These are phyloP conservation scores for Neoboletus subvelutipes DNA, from an alignment of 768 basidiomycete species.

Conservation along the genomic window DNA sequence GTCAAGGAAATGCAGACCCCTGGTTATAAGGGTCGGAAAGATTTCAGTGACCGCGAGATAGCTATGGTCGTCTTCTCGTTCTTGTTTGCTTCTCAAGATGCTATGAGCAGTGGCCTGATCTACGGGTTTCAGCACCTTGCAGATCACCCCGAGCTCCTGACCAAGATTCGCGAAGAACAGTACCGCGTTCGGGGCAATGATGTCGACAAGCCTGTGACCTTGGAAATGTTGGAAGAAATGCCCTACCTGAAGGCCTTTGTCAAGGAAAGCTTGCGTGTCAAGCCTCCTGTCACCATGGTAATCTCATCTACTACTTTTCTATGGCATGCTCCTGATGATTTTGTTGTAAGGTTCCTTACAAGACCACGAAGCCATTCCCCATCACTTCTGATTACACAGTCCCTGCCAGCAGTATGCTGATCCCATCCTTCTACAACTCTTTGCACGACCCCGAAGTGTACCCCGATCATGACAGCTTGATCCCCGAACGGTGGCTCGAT, in stretches of 20 bases:
- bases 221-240: slow-evolving; percentile 92
- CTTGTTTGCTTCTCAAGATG: slow-evolving; percentile 95
- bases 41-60: slow-evolving; percentile 94
- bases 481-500: slow-evolving; percentile 94
- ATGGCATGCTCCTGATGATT: slow-evolving; percentile 10
- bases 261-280: slow-evolving; percentile 88
- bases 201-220: slow-evolving; percentile 69
- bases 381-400: slow-evolving; percentile 91
- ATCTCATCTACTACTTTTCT: slow-evolving; percentile 1
- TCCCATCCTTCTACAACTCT: slow-evolving; percentile 91
- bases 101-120: slow-evolving; percentile 96
- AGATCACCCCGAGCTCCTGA: slow-evolving; percentile 85
- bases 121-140: slow-evolving; percentile 96
- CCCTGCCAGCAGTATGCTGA: slow-evolving; percentile 89
- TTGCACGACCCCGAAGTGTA: slow-evolving; percentile 87
- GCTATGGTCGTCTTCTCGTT: slow-evolving; percentile 96
- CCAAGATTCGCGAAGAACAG: slow-evolving; percentile 91
- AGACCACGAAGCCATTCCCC: slow-evolving; percentile 84
- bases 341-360: slow-evolving; percentile 81
- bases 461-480: slow-evolving; percentile 79
- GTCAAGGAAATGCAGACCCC: slow-evolving; percentile 68
- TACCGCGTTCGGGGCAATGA: slow-evolving; percentile 78
- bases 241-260: slow-evolving; percentile 89
- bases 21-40: slow-evolving; percentile 68
- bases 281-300: slow-evolving; percentile 97